phyloP scores from a whole-genome alignment of 2,329 filamentous ascomycete species.

The Stemphylium beticola region DNA sequence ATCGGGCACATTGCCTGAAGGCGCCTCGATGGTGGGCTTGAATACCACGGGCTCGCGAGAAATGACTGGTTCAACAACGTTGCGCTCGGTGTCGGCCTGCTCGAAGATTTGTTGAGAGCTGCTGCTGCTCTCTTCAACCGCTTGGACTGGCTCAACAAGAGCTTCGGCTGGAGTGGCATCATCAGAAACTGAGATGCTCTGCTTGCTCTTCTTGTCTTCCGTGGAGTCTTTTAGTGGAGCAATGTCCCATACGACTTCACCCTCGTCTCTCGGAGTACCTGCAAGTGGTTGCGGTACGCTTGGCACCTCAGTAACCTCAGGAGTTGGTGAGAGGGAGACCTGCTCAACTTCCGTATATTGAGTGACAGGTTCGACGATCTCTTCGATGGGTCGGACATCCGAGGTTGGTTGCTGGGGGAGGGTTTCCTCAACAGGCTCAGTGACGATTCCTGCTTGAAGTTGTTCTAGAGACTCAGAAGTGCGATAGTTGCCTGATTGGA shows the following conservation, averaged over 20 bases:
- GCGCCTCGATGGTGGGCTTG: neutral
- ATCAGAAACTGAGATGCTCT: slow-evolving; percentile 25
- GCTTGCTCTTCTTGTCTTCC: slow-evolving; percentile 38
- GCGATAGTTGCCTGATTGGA: neutral
- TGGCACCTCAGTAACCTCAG: slow-evolving; percentile 6
- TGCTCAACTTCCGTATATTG: slow-evolving; percentile 10
- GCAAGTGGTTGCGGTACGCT: slow-evolving; percentile 5
- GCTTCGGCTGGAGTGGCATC: slow-evolving; percentile 16
- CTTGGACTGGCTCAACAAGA: neutral
- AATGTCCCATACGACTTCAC: slow-evolving; percentile 21
- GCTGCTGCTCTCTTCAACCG: slow-evolving; percentile 8
- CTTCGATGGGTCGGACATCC: neutral
- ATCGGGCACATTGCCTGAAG: neutral
- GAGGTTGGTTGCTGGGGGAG: neutral
- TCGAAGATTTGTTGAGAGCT: neutral
- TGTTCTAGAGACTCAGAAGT: neutral
- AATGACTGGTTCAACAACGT: neutral
- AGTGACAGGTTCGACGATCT: neutral
- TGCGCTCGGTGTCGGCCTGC: slow-evolving; percentile 3
- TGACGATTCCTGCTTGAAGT: neutral
- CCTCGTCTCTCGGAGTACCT: slow-evolving; percentile 12
- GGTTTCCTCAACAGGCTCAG: neutral
- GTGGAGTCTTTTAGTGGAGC: slow-evolving; percentile 31
- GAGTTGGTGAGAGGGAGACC: neutral
- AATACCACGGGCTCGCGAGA: neutral